A percentile compares a stretch with the other conserved stretches of the same genome.
Conservation (phyloP, 2,329 filamentous ascomycete genomes). For the Elsinoe australis region DNA sequence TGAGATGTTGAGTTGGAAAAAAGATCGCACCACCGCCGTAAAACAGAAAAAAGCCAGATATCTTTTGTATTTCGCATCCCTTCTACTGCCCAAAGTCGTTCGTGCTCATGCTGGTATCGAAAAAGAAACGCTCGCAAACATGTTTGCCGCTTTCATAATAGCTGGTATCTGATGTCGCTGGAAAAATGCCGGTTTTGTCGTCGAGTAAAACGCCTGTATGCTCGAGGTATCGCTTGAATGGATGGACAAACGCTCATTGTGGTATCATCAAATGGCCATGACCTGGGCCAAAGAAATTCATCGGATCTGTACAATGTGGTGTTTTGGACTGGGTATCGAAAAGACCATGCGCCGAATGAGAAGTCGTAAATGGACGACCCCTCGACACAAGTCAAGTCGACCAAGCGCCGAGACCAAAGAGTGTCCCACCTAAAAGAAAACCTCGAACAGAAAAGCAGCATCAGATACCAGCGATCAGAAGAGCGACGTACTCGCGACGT, state of each 20-base stretch:
- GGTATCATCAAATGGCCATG: slow-evolving; percentile 14
- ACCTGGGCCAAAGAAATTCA: slow-evolving; percentile 18
- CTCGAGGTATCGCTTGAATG: slow-evolving; percentile 14
- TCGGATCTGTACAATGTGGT: slow-evolving; percentile 22
- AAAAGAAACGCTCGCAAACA: slow-evolving; percentile 14
- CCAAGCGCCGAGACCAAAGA: slow-evolving; percentile 14
- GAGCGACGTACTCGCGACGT: slow-evolving; percentile 18
- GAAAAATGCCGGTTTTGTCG: slow-evolving; percentile 4
- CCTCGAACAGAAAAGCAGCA: slow-evolving; percentile 15
- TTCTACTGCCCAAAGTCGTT: slow-evolving; percentile 3
- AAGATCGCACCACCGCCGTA: neutral
- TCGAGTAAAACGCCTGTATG: slow-evolving; percentile 15
- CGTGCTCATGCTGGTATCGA: slow-evolving; percentile 13
- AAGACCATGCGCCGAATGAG: slow-evolving; percentile 9
- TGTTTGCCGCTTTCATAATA: neutral
- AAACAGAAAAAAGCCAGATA: slow-evolving; percentile 12
- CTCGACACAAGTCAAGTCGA: slow-evolving; percentile 5
- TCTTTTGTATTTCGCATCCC: slow-evolving; percentile 14
- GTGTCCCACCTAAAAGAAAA: slow-evolving; percentile 1
- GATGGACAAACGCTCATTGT: slow-evolving; percentile 13
- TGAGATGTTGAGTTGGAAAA: slow-evolving; percentile 2
- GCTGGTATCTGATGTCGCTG: slow-evolving; percentile 16
- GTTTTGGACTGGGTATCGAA: neutral
- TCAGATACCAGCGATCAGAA: slow-evolving; percentile 19
- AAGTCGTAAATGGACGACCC: slow-evolving; percentile 7